Evolutionary conservation across 2,329 filamentous ascomycete genomes (phyloP).

Genomic region (Botryotinia globosa): DNA sequence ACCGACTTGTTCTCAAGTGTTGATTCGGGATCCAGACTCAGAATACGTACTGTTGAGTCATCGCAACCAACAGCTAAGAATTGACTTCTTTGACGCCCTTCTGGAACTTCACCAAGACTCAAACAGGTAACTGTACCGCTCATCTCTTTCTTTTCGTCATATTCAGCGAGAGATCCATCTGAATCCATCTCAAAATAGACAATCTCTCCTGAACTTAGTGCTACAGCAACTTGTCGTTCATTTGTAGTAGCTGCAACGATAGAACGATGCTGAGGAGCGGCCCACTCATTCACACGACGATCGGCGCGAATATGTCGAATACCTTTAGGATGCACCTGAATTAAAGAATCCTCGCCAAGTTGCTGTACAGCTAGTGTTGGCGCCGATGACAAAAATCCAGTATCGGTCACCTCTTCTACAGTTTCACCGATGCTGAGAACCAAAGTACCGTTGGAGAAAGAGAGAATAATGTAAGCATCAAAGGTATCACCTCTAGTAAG

Average conservation of each 20-base stretch:
- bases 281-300: slow-evolving; percentile 85
- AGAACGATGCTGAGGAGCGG: slow-evolving; percentile 85
- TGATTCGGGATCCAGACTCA: slow-evolving; percentile 85
- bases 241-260: slow-evolving; percentile 95
- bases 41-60: slow-evolving; percentile 90
- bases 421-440: slow-evolving; percentile 95
- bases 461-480: slow-evolving; percentile 94
- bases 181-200: slow-evolving; percentile 97
- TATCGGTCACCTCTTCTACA: slow-evolving; percentile 92
- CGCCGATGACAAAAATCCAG: slow-evolving; percentile 84
- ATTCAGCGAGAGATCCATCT: slow-evolving; percentile 87
- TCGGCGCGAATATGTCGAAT: slow-evolving; percentile 83
- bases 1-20: slow-evolving; percentile 92
- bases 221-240: slow-evolving; percentile 86
- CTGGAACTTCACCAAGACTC: slow-evolving; percentile 89
- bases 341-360: slow-evolving; percentile 85
- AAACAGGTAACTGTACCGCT: slow-evolving; percentile 91
- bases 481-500: slow-evolving; percentile 76
- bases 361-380: slow-evolving; percentile 91
- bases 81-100: slow-evolving; percentile 82
- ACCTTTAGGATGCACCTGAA: slow-evolving; percentile 95
- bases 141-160: slow-evolving; percentile 93
- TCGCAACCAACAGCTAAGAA: slow-evolving; percentile 96
- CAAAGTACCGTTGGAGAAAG: slow-evolving; percentile 83
- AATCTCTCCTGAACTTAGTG: slow-evolving; percentile 92